A percentile compares a stretch with the other conserved stretches of the same genome.
Evolutionary conservation across 2,329 filamentous ascomycete genomes (phyloP).

Genomic region (Pyrenophora teres): DNA sequence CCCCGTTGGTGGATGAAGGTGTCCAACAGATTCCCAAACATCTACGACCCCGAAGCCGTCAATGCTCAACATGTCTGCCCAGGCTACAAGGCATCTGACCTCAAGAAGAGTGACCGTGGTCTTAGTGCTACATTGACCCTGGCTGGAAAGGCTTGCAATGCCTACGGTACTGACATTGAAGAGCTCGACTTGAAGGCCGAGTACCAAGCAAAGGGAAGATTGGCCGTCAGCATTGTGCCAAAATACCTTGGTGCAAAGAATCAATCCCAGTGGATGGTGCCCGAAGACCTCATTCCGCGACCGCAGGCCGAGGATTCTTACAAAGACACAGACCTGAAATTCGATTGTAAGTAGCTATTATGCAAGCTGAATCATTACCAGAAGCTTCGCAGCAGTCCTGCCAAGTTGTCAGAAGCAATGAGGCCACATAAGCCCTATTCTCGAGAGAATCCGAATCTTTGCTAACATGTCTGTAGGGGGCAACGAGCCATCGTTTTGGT

Average conservation of each 20-base stretch:
- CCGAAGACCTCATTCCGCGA: conserved; percentile 65
- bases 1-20: conserved; percentile 43
- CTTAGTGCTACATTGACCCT: conserved; percentile 59
- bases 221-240: conserved; percentile 73
- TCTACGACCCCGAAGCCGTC: conserved; percentile 66
- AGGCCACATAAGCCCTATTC: too few species aligned
- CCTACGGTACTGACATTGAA: conserved; percentile 76
- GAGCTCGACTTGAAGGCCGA: conserved; percentile 69
- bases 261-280: conserved; percentile 68
- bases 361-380: neutral
- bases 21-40: conserved; percentile 62
- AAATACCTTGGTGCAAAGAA: conserved; percentile 66
- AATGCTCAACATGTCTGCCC: conserved; percentile 68
- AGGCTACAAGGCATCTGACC: conserved; percentile 60
- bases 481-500: conserved; percentile 63
- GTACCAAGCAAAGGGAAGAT: conserved; percentile 66
- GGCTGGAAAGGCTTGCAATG: conserved; percentile 66
- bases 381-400: too few species aligned
- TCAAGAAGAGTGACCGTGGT: conserved; percentile 53
- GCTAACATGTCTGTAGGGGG: conserved; percentile 48
- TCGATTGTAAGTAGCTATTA: conserved; percentile 43
- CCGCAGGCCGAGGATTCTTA: conserved; percentile 53
- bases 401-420: too few species aligned
- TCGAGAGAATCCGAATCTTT: neutral
- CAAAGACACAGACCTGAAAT: conserved; percentile 54